Percentiles rank a stretch among this genome's conserved stretches.
These are phyloP conservation scores for Starmerella apis DNA, from an alignment of 805 yeast species.

Conservation along the genomic window DNA sequence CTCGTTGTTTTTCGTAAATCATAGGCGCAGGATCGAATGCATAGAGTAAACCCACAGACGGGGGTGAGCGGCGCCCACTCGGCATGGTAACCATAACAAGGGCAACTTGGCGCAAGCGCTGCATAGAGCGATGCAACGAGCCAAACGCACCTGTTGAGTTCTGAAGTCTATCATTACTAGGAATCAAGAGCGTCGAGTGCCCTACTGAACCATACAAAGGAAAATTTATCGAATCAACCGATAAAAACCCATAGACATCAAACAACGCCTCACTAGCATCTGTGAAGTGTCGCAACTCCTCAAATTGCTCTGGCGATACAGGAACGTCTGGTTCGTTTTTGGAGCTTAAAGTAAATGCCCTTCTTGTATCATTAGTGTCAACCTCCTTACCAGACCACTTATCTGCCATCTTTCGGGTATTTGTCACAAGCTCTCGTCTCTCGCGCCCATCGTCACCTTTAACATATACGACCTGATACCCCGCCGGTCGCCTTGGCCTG, in stretches of 20 bases:
- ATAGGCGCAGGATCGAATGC: conserved; percentile 10
- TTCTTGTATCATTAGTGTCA: background rate
- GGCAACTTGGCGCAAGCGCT: conserved; percentile 44
- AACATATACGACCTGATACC: conserved; percentile 33
- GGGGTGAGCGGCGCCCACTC: conserved; percentile 28
- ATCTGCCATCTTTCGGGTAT: conserved; percentile 5
- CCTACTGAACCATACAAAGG: conserved; percentile 38
- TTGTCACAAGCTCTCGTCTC: conserved; percentile 42
- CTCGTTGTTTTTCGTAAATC: background rate
- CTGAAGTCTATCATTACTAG: conserved; percentile 47
- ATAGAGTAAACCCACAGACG: conserved; percentile 28
- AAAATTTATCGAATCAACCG: conserved; percentile 36
- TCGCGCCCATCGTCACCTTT: conserved; percentile 40
- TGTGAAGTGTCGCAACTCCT: background rate
- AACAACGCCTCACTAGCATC: conserved; percentile 34
- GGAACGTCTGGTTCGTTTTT: conserved; percentile 3
- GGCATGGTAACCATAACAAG: conserved; percentile 34
- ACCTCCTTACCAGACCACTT: conserved; percentile 14
- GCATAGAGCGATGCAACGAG: conserved; percentile 53
- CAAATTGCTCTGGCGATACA: conserved; percentile 1
- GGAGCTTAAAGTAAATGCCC: background rate
- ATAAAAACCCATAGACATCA: conserved; percentile 31
- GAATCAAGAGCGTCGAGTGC: conserved; percentile 54
- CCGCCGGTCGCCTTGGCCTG: conserved; percentile 3
- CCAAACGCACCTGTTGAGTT: conserved; percentile 62